These are phyloP conservation scores for Pleurotus cornucopiae DNA, from an alignment of 768 basidiomycete species.

Conservation along the genomic window DNA sequence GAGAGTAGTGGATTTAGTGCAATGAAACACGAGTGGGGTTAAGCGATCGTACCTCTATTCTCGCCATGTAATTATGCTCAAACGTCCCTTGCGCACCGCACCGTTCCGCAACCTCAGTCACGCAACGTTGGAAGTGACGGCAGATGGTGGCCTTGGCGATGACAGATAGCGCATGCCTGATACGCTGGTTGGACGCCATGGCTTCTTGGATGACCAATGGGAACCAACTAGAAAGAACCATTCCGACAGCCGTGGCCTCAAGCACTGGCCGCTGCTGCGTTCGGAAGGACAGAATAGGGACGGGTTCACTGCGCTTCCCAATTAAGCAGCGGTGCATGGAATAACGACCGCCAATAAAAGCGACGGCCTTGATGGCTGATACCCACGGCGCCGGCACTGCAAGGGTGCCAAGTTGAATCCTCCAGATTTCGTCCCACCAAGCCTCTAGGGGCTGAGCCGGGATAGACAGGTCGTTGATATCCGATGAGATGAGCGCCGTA, in stretches of 20 bases:
- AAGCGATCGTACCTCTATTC: slow-evolving; percentile 38
- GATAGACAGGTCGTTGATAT: slow-evolving; percentile 32
- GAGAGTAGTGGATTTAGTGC: slow-evolving; percentile 13
- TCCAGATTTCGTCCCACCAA: slow-evolving; percentile 55
- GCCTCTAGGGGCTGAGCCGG: slow-evolving; percentile 39
- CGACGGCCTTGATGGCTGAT: slow-evolving; percentile 46
- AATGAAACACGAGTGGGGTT: slow-evolving; percentile 7
- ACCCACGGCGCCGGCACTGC: slow-evolving; percentile 46
- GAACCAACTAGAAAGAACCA: slow-evolving; percentile 49
- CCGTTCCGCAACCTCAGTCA: slow-evolving; percentile 53
- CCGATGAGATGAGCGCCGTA: slow-evolving; percentile 44
- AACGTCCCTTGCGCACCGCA: slow-evolving; percentile 67
- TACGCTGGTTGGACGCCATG: slow-evolving; percentile 38
- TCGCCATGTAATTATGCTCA: slow-evolving; percentile 57
- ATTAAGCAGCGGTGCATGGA: slow-evolving; percentile 50
- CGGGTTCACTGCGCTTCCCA: slow-evolving; percentile 34
- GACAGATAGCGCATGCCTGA: slow-evolving; percentile 53
- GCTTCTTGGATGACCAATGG: slow-evolving; percentile 31
- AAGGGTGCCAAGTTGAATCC: slow-evolving; percentile 51
- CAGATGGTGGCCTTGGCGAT: slow-evolving; percentile 53
- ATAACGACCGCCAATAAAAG: slow-evolving; percentile 55
- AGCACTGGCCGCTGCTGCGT: slow-evolving; percentile 62
- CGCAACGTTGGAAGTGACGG: slow-evolving; percentile 48
- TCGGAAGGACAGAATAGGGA: slow-evolving; percentile 58
- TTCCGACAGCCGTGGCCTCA: slow-evolving; percentile 45